Conservation (phyloP, 2,329 filamentous ascomycete genomes). For the Microcyclospora tardicrescens region DNA sequence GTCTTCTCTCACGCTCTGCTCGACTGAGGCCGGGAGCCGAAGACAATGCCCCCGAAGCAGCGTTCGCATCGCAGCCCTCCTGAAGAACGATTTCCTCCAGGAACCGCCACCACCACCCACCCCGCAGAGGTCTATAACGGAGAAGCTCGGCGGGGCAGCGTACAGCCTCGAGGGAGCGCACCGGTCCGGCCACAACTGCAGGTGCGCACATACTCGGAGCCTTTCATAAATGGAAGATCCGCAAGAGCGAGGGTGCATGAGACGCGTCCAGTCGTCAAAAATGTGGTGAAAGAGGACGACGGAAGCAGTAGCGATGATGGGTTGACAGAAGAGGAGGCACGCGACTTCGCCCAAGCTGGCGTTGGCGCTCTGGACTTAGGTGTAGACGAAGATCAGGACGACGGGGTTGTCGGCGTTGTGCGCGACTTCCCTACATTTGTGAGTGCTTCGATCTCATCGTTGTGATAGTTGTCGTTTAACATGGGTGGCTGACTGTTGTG, state of each 20-base stretch:
- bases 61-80: too few species aligned
- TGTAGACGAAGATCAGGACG: conserved; percentile 19
- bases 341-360: conserved; percentile 1
- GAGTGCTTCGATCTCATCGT: conserved; percentile 1
- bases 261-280: conserved; percentile 3
- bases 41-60: too few species aligned
- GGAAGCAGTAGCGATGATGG: neutral
- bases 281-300: neutral
- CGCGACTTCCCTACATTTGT: conserved; percentile 18
- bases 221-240: conserved; percentile 6
- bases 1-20: too few species aligned
- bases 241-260: conserved; percentile 5
- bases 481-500: conserved; percentile 1
- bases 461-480: neutral
- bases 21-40: too few species aligned
- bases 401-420: conserved; percentile 18
- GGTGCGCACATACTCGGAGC: conserved; percentile 16
- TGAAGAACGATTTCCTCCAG: too few species aligned
- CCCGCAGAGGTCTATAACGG: conserved; percentile 7
- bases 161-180: conserved; percentile 5
- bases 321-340: neutral
- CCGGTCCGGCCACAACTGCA: conserved; percentile 12
- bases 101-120: too few species aligned
- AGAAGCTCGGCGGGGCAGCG: conserved; percentile 5
- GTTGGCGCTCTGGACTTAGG: conserved; percentile 1